A percentile compares a stretch with the other conserved stretches of the same genome.
These are phyloP conservation scores for Funneliformis mosseae DNA, from an alignment of 192 early-diverging fungal species.

Conservation along the genomic window DNA sequence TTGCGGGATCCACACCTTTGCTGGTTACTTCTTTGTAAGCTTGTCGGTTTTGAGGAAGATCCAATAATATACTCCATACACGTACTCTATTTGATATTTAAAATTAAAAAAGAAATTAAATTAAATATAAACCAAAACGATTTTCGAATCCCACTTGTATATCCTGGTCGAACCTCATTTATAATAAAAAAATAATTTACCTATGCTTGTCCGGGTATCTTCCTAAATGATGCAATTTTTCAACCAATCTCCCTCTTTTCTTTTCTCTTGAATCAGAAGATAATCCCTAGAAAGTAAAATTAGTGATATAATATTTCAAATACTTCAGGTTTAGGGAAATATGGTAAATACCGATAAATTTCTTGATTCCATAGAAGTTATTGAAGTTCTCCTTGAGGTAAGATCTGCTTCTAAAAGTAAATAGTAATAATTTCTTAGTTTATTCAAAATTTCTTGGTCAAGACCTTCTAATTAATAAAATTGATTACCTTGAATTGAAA, in stretches of 20 bases:
- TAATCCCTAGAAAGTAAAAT: slow-evolving; percentile 6
- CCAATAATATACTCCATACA: slow-evolving; percentile 14
- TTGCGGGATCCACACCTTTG: not conserved
- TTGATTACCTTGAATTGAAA: not conserved
- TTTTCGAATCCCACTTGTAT: too few species aligned
- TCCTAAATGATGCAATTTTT: slow-evolving; percentile 10
- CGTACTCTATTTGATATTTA: not conserved
- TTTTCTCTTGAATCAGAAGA: slow-evolving; percentile 12
- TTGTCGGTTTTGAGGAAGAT: slow-evolving; percentile 1
- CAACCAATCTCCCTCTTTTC: slow-evolving; percentile 10
- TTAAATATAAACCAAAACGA: not conserved
- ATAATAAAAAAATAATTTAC: not conserved
- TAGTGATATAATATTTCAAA: not conserved
- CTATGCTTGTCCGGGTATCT: slow-evolving; percentile 11
- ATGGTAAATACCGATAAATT: not conserved
- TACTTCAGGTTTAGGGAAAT: not conserved
- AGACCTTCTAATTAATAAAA: not conserved
- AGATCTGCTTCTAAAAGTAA: not conserved
- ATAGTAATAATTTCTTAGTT: not conserved
- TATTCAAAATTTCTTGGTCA: not conserved
- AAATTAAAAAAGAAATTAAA: not conserved
- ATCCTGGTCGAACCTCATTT: too few species aligned
- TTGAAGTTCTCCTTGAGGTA: not conserved
- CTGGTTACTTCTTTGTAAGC: slow-evolving; percentile 10
- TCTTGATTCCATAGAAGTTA: not conserved